phyloP scores from a whole-genome alignment of 305 asterid genomes.

The Fraxinus sp. region DNA sequence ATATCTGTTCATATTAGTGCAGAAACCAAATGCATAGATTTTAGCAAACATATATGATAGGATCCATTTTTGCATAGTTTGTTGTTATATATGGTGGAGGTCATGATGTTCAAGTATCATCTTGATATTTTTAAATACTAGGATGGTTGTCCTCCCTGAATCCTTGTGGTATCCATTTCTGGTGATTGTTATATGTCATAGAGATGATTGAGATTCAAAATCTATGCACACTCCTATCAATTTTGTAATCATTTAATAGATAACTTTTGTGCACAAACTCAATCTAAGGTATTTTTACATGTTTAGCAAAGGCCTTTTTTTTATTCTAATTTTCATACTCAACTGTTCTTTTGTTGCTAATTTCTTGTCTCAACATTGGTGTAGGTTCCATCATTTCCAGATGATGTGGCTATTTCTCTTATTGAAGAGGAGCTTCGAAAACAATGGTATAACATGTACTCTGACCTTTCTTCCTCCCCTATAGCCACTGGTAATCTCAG shows the following conservation, averaged over 20 bases:
- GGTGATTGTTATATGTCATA: not conserved
- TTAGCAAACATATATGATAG: not conserved
- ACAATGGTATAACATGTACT: conserved; percentile 76
- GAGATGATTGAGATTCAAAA: not conserved
- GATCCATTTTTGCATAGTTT: not conserved
- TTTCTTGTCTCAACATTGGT: conserved; percentile 14
- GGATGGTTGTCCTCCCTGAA: not conserved
- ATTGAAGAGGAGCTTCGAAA: conserved; percentile 93
- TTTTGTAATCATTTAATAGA: not conserved
- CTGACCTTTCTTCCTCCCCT: conserved; percentile 83
- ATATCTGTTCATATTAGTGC: not conserved
- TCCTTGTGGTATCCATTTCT: not conserved
- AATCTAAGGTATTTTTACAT: too few relatives aligned
- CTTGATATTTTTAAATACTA: not conserved
- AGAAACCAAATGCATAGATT: not conserved
- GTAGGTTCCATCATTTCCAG: conserved; percentile 95
- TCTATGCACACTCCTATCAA: not conserved
- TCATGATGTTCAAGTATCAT: not conserved
- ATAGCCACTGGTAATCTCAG: conserved; percentile 88
- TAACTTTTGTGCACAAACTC: not conserved
- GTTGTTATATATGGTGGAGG: not conserved
- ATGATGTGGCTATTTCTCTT: conserved; percentile 94
- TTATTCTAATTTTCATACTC: not conserved
- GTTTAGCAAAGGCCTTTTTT: too few relatives aligned
- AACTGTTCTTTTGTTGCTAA: conserved; percentile 1